Evolutionary conservation across 768 basidiomycete genomes (phyloP).

Genomic region (Agaricus blazei): DNA sequence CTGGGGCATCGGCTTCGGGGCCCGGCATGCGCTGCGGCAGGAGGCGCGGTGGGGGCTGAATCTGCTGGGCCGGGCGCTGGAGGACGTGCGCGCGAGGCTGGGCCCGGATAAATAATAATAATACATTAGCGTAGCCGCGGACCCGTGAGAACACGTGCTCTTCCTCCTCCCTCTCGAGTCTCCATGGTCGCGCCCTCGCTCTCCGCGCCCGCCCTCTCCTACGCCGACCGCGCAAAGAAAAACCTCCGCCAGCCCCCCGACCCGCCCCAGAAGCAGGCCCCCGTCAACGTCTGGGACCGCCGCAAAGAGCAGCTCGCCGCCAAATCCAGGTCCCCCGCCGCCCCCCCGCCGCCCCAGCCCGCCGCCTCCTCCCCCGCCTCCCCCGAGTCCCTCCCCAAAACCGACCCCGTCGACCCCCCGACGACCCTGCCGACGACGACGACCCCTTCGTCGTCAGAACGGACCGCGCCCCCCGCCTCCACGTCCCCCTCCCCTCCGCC

Average conservation of each 20-base stretch:
- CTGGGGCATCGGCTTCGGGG: slow-evolving; percentile 60
- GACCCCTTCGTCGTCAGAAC: slow-evolving; percentile 5
- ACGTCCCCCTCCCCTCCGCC: neutral
- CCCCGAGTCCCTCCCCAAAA: neutral
- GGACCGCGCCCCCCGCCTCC: slow-evolving; percentile 2
- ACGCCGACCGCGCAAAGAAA: slow-evolving; percentile 51
- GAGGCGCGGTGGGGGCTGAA: slow-evolving; percentile 51
- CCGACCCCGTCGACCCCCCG: neutral
- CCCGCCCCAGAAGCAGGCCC: slow-evolving; percentile 11
- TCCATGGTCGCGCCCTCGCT: slow-evolving; percentile 18
- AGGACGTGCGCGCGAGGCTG: slow-evolving; percentile 26
- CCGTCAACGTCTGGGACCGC: slow-evolving; percentile 20
- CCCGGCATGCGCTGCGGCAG: slow-evolving; percentile 38
- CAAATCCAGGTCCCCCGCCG: neutral
- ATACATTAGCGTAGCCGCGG: too few relatives aligned
- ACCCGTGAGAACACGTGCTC: slow-evolving; percentile 7
- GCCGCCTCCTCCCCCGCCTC: neutral
- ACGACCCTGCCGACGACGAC: slow-evolving; percentile 11
- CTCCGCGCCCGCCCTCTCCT: slow-evolving; percentile 41
- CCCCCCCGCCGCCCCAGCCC: slow-evolving; percentile 6
- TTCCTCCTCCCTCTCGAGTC: neutral
- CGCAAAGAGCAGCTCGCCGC: slow-evolving; percentile 22
- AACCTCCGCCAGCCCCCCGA: slow-evolving; percentile 15
- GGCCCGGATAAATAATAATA: slow-evolving; percentile 3
- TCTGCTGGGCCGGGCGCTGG: slow-evolving; percentile 46